phyloP scores from a whole-genome alignment of 2,329 filamentous ascomycete genomes.

The Trichoderma citrinoviride region DNA sequence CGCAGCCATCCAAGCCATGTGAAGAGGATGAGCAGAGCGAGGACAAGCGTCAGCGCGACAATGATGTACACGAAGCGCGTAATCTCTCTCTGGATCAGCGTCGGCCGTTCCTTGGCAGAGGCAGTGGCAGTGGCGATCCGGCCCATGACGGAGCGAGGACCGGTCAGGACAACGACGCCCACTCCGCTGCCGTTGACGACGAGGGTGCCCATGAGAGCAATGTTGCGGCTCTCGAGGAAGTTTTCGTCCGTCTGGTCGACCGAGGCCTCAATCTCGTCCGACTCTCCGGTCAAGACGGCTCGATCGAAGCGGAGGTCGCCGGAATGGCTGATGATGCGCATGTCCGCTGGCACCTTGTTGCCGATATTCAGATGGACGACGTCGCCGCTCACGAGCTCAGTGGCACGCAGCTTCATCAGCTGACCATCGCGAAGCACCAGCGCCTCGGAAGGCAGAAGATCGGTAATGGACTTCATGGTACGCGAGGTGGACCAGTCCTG shows the following conservation, averaged over 20 bases:
- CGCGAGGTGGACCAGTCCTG: conserved; percentile 48
- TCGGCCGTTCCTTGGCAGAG: conserved; percentile 37
- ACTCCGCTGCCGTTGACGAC: conserved; percentile 42
- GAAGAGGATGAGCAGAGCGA: conserved; percentile 43
- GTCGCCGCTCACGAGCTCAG: conserved; percentile 47
- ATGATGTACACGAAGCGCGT: conserved; percentile 45
- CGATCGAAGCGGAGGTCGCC: conserved; percentile 44
- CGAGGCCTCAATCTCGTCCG: conserved; percentile 41
- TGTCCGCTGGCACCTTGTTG: conserved; percentile 49
- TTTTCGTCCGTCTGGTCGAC: conserved; percentile 41
- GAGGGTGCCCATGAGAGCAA: conserved; percentile 44
- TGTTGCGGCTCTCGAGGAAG: conserved; percentile 44
- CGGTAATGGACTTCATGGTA: conserved; percentile 48
- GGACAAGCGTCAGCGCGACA: conserved; percentile 37
- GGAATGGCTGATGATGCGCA: conserved; percentile 43
- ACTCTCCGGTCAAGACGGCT: conserved; percentile 43
- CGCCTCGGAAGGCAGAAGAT: conserved; percentile 44
- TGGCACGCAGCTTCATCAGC: conserved; percentile 39
- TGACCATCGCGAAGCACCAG: conserved; percentile 46
- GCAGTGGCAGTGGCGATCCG: conserved; percentile 40
- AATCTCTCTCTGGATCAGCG: conserved; percentile 44
- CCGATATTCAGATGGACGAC: conserved; percentile 46
- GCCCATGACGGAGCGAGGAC: conserved; percentile 42
- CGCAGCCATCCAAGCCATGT: conserved; percentile 46
- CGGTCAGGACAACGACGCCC: conserved; percentile 42